Evolutionary conservation across 345 rosid genomes (phyloP).

Genomic region (Mangifera indica): DNA sequence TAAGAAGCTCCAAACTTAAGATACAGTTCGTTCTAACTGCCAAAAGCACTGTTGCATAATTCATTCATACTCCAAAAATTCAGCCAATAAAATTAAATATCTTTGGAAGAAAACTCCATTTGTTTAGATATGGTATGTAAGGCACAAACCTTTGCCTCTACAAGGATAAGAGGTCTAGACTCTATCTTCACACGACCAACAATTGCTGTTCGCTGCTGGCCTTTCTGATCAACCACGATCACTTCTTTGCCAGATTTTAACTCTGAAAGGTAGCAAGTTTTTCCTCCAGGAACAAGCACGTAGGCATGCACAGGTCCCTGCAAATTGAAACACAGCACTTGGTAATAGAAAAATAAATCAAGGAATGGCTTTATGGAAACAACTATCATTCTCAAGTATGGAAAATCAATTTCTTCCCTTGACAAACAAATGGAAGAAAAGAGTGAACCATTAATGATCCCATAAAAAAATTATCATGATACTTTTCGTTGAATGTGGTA

Average conservation of each 20-base stretch:
- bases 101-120: background rate
- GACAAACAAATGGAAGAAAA: background rate
- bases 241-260: conserved; percentile 77
- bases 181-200: conserved; percentile 88
- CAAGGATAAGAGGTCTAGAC: conserved; percentile 65
- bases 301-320: conserved; percentile 94
- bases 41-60: background rate
- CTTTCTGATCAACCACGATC: conserved; percentile 58
- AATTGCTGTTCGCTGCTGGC: conserved; percentile 58
- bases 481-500: background rate
- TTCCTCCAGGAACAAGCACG: conserved; percentile 72
- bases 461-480: background rate
- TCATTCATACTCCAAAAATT: background rate
- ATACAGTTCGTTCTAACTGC: background rate
- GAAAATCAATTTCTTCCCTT: background rate
- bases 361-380: background rate
- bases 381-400: background rate
- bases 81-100: background rate
- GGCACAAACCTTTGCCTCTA: conserved; percentile 70
- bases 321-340: conserved; percentile 6
- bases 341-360: background rate
- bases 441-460: background rate
- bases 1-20: no score
- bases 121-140: background rate
- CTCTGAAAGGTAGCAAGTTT: conserved; percentile 87